Conservation (phyloP, 1,284 basidiomycete species). For the Agroathelia rolfsii region DNA sequence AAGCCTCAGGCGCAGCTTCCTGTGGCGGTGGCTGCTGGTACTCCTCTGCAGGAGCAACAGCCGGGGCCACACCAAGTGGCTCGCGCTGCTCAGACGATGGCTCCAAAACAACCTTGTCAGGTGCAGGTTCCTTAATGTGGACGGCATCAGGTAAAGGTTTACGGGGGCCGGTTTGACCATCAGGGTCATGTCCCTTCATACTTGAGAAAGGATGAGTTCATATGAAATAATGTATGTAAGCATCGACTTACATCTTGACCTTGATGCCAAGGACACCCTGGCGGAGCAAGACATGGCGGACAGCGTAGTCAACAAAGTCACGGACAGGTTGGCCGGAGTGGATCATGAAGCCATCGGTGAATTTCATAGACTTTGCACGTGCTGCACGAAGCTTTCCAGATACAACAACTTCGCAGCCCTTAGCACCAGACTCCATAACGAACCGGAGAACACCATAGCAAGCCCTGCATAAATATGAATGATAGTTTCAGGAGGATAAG, state of each 20-base stretch:
- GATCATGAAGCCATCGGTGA: conserved; percentile 99
- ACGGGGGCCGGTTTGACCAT: conserved; percentile 80
- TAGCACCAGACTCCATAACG: conserved; percentile 99
- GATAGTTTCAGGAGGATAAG: no score
- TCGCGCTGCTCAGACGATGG: conserved; percentile 75
- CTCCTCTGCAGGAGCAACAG: conserved; percentile 43
- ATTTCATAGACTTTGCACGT: conserved; percentile 99
- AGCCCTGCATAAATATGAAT: conserved; percentile 46
- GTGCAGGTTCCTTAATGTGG: conserved; percentile 76
- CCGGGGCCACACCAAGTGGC: conserved; percentile 42
- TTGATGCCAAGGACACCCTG: conserved; percentile 99
- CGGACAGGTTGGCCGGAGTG: conserved; percentile 98
- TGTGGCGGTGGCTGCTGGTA: conserved; percentile 29
- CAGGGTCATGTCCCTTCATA: conserved; percentile 96
- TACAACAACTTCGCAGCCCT: conserved; percentile 99
- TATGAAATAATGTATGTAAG: not conserved
- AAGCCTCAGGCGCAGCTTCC: conserved; percentile 24
- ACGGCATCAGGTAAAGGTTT: conserved; percentile 97
- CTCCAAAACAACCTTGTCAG: conserved; percentile 73
- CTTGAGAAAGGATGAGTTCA: conserved; percentile 29
- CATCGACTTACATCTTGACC: conserved; percentile 85
- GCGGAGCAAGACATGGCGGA: conserved; percentile 95
- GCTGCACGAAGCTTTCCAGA: conserved; percentile 99
- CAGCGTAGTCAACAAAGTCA: conserved; percentile 97
- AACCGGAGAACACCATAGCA: conserved; percentile 99